phyloP scores from a whole-genome alignment of 305 asterid species.

The Rubia tinctorum region DNA sequence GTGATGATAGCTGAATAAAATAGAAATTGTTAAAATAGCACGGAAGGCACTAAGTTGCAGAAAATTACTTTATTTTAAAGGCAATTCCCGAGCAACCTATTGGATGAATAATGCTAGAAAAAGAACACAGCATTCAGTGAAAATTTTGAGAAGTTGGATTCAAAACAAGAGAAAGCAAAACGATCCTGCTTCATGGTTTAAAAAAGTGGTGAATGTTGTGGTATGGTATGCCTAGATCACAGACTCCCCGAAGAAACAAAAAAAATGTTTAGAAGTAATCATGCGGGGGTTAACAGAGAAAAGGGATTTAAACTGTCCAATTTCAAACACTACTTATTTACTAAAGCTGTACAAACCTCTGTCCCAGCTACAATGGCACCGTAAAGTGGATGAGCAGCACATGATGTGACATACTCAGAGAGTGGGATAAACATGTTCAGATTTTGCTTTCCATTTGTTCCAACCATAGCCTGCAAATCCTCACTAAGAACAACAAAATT shows the following conservation, averaged over 20 bases:
- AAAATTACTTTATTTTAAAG: neutral
- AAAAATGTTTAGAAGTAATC: neutral
- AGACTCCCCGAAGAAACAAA: neutral
- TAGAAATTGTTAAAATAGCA: neutral
- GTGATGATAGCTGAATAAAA: conserved; percentile 51
- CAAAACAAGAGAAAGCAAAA: neutral
- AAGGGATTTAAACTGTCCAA: neutral
- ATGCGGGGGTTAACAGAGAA: neutral
- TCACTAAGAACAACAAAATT: conserved; percentile 43
- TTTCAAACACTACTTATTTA: neutral
- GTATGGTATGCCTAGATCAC: neutral
- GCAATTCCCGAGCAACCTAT: neutral
- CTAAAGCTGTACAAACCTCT: conserved; percentile 38
- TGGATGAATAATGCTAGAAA: neutral
- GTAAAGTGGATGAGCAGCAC: conserved; percentile 70
- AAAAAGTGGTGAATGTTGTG: neutral
- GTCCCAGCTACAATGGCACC: conserved; percentile 92
- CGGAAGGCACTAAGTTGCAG: neutral
- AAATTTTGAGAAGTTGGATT: neutral
- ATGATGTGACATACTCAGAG: conserved; percentile 68
- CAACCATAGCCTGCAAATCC: conserved; percentile 31
- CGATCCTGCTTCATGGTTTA: neutral
- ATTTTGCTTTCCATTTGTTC: conserved; percentile 33
- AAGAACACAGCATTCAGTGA: neutral
- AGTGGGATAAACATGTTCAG: conserved; percentile 52